A percentile compares a stretch with the other conserved stretches of the same genome.
Conservation (phyloP, 345 rosid species). For the Salix suchowensis region DNA sequence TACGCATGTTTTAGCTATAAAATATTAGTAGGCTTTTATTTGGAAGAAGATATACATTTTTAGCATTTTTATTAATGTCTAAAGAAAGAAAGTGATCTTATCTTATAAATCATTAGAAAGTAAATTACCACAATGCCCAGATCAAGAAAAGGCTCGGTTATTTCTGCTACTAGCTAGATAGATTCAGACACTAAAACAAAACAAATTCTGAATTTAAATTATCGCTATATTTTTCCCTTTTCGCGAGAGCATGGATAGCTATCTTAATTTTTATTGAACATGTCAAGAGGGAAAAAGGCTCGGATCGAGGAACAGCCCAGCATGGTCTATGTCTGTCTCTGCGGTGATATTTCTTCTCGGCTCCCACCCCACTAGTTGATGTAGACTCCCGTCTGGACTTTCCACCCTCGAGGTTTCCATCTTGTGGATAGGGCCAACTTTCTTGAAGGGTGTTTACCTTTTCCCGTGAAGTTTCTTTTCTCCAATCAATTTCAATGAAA, state of each 20-base stretch:
- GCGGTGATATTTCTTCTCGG: not conserved
- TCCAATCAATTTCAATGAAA: slow-evolving; percentile 11
- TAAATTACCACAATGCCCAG: not conserved
- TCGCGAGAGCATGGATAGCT: not conserved
- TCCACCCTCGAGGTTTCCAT: slow-evolving; percentile 2
- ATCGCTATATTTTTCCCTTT: not conserved
- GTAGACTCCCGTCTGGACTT: slow-evolving; percentile 1
- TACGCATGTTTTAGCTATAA: too few relatives aligned
- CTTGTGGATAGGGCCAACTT: slow-evolving; percentile 9
- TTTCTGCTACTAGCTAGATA: accelerated
- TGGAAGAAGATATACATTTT: too few relatives aligned
- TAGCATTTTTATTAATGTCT: too few relatives aligned
- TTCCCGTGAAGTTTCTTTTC: slow-evolving; percentile 5
- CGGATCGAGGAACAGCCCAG: not conserved
- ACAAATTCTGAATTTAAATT: not conserved
- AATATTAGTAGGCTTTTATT: too few relatives aligned
- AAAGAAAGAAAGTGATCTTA: too few relatives aligned
- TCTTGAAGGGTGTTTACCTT: not conserved
- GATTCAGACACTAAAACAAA: not conserved
- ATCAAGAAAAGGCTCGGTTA: not conserved
- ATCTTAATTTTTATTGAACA: not conserved
- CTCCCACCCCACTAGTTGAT: slow-evolving; percentile 1
- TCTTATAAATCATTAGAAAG: not conserved
- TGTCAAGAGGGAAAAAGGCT: not conserved
- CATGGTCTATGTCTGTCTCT: not conserved